Evolutionary conservation across 2,329 filamentous ascomycete genomes (phyloP), one percentile per base, ranked within the genome.

Genomic region (Arthrinium puccinioides): DNA sequence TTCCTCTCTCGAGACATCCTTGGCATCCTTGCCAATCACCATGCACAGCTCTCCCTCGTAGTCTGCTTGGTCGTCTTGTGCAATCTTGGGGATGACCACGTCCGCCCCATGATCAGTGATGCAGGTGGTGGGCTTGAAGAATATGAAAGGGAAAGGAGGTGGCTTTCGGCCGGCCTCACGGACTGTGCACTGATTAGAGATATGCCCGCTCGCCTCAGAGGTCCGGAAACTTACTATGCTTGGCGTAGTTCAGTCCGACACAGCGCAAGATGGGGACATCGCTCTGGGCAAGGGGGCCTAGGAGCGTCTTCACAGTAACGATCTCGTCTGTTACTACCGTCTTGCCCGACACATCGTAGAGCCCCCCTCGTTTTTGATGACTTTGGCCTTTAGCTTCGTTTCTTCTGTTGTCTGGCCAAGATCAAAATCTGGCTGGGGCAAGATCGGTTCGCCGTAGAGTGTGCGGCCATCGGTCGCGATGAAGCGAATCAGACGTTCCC

Each of bases 231-330:
- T 41, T 40, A 67, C 63, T 73, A 46, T 79, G 76, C 37, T 71
- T 76, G 27, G 66, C 65, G 46, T 79, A 79, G 46, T 81, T 79
- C 19, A 80, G 49, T 0, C 76, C 76, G 10, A 79, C 67, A 44
- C 76, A 80, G 15, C 74, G 57, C 4, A 81, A 48, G 30, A 77
- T 74, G 0, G 73, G 70, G 0, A 79, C 69, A 34, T 78, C 71
- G 3, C 57, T 53, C 8, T 52, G 55, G 0, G 65, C 60, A 20
- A 80, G 51, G 0, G 74, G 75, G 0, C 72, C 70, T 0, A 80
- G 61, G 0, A 79, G 51, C 37, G 57, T 61, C 48, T 74, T 70
- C 6, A 80, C 74, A 0, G 62, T 66, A 3, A 67, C 73, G 9
- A 71, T 53, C 45, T 78, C 69, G 16, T 76, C 67, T 0, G 72